Evolutionary conservation across 192 early-diverging fungal species (phyloP), one percentile per base, ranked within the genome.

Genomic region (Coemansia javaensis): DNA sequence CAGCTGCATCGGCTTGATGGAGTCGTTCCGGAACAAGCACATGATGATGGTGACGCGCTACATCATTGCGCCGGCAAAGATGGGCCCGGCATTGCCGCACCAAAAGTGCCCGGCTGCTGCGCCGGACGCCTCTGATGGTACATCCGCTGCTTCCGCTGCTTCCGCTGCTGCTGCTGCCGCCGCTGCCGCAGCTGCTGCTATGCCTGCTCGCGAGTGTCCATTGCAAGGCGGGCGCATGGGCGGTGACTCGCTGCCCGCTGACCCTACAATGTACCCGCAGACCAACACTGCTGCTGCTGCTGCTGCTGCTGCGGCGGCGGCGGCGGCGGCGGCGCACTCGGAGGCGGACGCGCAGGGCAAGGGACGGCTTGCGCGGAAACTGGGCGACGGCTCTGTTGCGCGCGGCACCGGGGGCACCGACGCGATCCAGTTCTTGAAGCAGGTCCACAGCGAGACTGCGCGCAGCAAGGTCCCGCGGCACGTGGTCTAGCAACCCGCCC

Each of bases 351-450:
- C 36, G 8, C 32, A 18, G 11, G 32, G 3, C 15, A 53, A 46
- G 35, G 40, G 38, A 16, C 63, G 85, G 14, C 64, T 88, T 17
- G 85, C 85, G 15, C 81, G 83, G 39, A 72, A 77, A 40, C 64
- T 81, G 18, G 76, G 83, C 40, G 77, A 79, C 9, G 55, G 68
- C 43, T 56, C 78, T 17, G 76, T 85, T 22, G 81, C 87, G 9
- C 79, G 84, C 13, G 88, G 89, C 18, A 89, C 89, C 0, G 88
- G 89, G 7, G 90, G 89, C 16, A 91, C 89, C 0, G 85, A 96
- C 55, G 70, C 94, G 13, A 90, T 96, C 25, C 88, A 91, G 27
- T 98, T 98, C 74, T 69, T 98, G 56, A 90, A 90, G 60, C 92
- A 95, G 59, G 83, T 81, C 10, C 75, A 89, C 13, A 82, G 91